These are phyloP conservation scores for Aspergillus fructus DNA, from an alignment of 2,329 filamentous ascomycete species.

Conservation along the genomic window DNA sequence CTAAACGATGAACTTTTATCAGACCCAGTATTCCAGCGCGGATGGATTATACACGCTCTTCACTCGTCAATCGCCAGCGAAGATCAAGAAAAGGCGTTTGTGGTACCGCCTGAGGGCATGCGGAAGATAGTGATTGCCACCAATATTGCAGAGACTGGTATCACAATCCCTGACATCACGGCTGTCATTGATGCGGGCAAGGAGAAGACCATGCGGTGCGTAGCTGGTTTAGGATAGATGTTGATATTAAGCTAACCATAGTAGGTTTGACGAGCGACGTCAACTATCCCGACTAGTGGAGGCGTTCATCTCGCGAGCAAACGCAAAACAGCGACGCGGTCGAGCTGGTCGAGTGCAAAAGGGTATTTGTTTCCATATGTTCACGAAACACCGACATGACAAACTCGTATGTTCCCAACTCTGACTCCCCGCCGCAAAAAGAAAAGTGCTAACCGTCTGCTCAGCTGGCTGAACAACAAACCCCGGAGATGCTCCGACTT, in stretches of 20 bases:
- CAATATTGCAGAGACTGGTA: slow-evolving; percentile 95
- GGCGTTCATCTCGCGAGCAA: slow-evolving; percentile 91
- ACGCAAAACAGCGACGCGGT: slow-evolving; percentile 91
- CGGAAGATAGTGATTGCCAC: slow-evolving; percentile 95
- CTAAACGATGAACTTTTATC: slow-evolving; percentile 82
- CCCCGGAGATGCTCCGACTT: slow-evolving; percentile 90
- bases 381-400: slow-evolving; percentile 87
- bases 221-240: neutral
- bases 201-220: slow-evolving; percentile 80
- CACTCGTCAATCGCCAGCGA: slow-evolving; percentile 95
- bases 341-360: slow-evolving; percentile 94
- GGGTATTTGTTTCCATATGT: slow-evolving; percentile 92
- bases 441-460: neutral
- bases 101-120: slow-evolving; percentile 74
- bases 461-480: slow-evolving; percentile 85
- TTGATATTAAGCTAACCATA: neutral
- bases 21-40: slow-evolving; percentile 69
- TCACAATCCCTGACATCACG: slow-evolving; percentile 96
- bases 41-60: slow-evolving; percentile 84
- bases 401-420: slow-evolving; percentile 46
- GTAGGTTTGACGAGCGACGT: slow-evolving; percentile 81
- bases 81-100: slow-evolving; percentile 91
- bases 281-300: slow-evolving; percentile 90
- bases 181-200: slow-evolving; percentile 96
- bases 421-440: neutral